Evolutionary conservation across 768 basidiomycete species (phyloP).

Genomic region (Lenzites betulinus): DNA sequence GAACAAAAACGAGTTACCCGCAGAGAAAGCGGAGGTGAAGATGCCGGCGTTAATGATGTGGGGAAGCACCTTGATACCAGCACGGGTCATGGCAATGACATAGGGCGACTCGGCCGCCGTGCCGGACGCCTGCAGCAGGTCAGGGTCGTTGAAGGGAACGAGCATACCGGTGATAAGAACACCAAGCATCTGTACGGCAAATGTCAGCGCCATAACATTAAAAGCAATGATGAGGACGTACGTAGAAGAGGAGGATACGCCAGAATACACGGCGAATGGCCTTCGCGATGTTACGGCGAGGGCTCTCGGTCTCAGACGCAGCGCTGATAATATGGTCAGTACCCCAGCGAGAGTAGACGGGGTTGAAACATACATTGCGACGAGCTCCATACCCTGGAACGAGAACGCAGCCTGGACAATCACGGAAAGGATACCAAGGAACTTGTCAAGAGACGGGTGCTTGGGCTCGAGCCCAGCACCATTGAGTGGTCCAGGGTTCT

Average conservation of each 20-base stretch:
- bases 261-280: slow-evolving; percentile 79
- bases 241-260: slow-evolving; percentile 80
- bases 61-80: slow-evolving; percentile 59
- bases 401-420: slow-evolving; percentile 68
- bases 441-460: slow-evolving; percentile 39
- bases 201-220: neutral
- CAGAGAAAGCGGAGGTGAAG: slow-evolving; percentile 73
- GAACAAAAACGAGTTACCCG: slow-evolving; percentile 68
- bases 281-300: slow-evolving; percentile 76
- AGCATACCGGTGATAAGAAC: slow-evolving; percentile 78
- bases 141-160: slow-evolving; percentile 65
- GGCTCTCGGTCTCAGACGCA: slow-evolving; percentile 76
- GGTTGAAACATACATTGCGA: slow-evolving; percentile 53
- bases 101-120: slow-evolving; percentile 83
- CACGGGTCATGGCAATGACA: slow-evolving; percentile 76
- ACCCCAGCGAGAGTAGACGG: slow-evolving; percentile 17
- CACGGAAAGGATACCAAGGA: slow-evolving; percentile 44
- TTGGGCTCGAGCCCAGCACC: slow-evolving; percentile 35
- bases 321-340: slow-evolving; percentile 41
- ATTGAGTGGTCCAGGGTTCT: slow-evolving; percentile 62
- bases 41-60: slow-evolving; percentile 70
- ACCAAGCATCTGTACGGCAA: slow-evolving; percentile 54
- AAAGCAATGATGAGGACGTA: slow-evolving; percentile 34
- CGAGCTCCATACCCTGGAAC: slow-evolving; percentile 75
- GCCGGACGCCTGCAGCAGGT: slow-evolving; percentile 51